A percentile compares a stretch with the other conserved stretches of the same genome.
These are phyloP conservation scores for Cladorrhinum samala DNA, from an alignment of 495 filamentous ascomycete genomes.

Conservation along the genomic window DNA sequence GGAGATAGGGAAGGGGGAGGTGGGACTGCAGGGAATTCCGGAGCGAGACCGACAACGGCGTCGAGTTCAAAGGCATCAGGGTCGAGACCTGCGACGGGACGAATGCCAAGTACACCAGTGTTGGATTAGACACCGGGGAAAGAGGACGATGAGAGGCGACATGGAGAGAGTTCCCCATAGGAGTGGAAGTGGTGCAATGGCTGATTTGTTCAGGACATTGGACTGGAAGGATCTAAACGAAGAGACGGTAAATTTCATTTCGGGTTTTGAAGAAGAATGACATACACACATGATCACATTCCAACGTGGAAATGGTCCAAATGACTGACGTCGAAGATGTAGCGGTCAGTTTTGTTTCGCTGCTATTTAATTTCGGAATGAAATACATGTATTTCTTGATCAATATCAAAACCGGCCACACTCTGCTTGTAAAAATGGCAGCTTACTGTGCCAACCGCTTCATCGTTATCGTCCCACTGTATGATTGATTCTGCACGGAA, in stretches of 20 bases:
- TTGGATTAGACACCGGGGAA: not conserved
- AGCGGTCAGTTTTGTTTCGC: too few relatives aligned
- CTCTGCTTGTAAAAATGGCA: too few relatives aligned
- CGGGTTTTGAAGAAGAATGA: not conserved
- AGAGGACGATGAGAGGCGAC: not conserved
- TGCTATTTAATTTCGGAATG: not conserved
- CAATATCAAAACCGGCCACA: too few relatives aligned
- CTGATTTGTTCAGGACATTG: too few relatives aligned
- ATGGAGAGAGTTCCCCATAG: too few relatives aligned
- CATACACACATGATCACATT: not conserved
- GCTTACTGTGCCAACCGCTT: too few relatives aligned
- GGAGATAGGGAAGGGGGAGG: not conserved
- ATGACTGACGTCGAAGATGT: conserved; percentile 1
- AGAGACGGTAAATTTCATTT: not conserved
- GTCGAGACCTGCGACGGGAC: not conserved
- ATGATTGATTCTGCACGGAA: too few relatives aligned
- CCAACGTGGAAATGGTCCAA: not conserved
- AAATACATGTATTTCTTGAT: not conserved
- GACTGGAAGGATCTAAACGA: too few relatives aligned
- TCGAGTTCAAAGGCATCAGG: not conserved
- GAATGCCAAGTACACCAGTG: not conserved
- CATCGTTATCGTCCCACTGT: too few relatives aligned
- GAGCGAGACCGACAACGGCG: not conserved
- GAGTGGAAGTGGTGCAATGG: too few relatives aligned
- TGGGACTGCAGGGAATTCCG: not conserved